Base-by-base conservation (phyloP, 2,329 filamentous ascomycete genomes). In the Colletotrichum spinosum region DNA sequence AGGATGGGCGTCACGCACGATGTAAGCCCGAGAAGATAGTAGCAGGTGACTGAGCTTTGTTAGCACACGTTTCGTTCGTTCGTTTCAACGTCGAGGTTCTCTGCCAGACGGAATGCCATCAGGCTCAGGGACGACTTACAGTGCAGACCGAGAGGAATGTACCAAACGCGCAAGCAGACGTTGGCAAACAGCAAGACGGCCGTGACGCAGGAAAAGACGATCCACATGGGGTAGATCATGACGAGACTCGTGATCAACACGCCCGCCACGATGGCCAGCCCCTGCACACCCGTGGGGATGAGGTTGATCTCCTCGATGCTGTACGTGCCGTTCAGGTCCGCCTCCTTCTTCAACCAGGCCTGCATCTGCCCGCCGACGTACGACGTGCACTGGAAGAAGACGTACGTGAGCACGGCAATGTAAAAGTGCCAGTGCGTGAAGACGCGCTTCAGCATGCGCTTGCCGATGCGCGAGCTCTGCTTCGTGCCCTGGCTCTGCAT, bases 161-260 rank as follows among this genome's bases (percentile, higher is more conserved):
- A 39, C 68, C 68, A 70, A 9, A 69, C 54, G 6, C 61, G n/a
- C 4, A 69, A 52, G 42, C 60, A 67, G 4, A 68, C 45, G 9
- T 70, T 69, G 9, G 58, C 38, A 12, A 70, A 70, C 2, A 68
- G 49, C 3, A 70, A 50, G 2, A 69, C 33, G 9, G 53, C 62
- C 12, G 67, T 55, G 1, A 73, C 70, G 17, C 70, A 55, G 6
- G 63, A 69, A 41, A 74, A 69, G 37, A 76, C 69, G 2, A 67
- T 60, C 74, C 72, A 76, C 8, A 74, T 68, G 7, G 73, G 73
- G 55, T 76, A 76, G 1, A 76, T 68, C 70, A 75, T 75, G 42
- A 69, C 71, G 3, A 76, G 64, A 2, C 68, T 70, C 1, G 74
- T 76, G 1, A 68, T 69, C 8, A 70, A 38, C 10, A 70, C 58